phyloP scores from a whole-genome alignment of 306 rosid genomes.

The Erythrophleum fordii region DNA sequence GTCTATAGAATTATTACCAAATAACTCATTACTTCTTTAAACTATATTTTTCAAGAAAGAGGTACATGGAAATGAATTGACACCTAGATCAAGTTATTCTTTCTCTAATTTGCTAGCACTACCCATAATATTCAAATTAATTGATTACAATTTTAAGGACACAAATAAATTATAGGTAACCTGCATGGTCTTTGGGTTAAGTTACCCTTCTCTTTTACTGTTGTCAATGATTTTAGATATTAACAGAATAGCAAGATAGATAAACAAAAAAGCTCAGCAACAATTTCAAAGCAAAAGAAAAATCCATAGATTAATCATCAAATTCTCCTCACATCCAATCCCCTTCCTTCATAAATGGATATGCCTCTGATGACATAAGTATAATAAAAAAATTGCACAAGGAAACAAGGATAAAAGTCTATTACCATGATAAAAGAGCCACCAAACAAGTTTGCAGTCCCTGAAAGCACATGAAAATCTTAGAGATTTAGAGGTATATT shows the following conservation, averaged over 20 bases:
- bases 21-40: background rate
- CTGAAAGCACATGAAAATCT: conserved; percentile 53
- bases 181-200: background rate
- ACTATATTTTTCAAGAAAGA: background rate
- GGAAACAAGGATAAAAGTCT: conserved; percentile 24
- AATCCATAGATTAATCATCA: background rate
- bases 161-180: background rate
- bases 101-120: background rate
- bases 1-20: background rate
- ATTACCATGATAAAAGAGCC: conserved; percentile 82
- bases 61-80: background rate
- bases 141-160: background rate
- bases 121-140: background rate
- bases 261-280: background rate
- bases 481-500: conserved; percentile 28
- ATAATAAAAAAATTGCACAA: conserved; percentile 7
- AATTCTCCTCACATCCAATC: background rate
- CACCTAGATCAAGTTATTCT: background rate
- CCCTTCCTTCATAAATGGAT: background rate
- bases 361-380: background rate
- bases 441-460: conserved; percentile 98
- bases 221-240: background rate
- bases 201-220: background rate
- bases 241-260: background rate
- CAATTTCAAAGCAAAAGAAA: conserved; percentile 13